phyloP scores from a whole-genome alignment of 2,329 filamentous ascomycete genomes.

The Thielaviopsis populi region DNA sequence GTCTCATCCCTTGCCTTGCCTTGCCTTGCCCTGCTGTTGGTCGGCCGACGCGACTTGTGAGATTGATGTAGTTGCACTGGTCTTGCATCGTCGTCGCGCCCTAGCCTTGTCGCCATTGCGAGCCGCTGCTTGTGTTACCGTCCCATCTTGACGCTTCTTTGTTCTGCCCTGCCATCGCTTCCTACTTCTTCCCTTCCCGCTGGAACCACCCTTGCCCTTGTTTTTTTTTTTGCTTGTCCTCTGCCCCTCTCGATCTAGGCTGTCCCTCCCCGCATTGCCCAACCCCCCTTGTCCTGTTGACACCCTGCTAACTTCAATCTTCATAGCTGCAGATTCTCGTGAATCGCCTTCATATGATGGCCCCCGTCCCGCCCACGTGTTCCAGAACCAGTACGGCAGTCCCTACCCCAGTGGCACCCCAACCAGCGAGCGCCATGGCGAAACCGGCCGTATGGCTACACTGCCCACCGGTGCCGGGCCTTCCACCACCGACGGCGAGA shows the following conservation, averaged over 20 bases:
- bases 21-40: not conserved
- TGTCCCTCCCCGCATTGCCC: not conserved
- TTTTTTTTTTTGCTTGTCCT: not conserved
- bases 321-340: constrained; percentile 3
- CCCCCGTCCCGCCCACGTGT: constrained; percentile 4
- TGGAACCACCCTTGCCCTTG: constrained; percentile 4
- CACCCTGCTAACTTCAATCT: not conserved
- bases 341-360: constrained; percentile 12
- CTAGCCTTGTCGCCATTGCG: not conserved
- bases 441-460: not conserved
- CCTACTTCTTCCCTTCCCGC: not conserved
- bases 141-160: constrained; percentile 7
- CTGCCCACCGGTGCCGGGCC: not conserved
- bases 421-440: constrained; percentile 9
- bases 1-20: not conserved
- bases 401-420: constrained; percentile 10
- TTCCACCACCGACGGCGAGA: constrained; percentile 24
- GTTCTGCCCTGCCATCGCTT: not conserved
- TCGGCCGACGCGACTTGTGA: not conserved
- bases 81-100: not conserved
- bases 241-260: not conserved
- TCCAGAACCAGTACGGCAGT: constrained; percentile 8
- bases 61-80: not conserved
- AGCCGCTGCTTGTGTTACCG: constrained; percentile 14
- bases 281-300: not conserved